Percentiles rank a stretch among this genome's conserved stretches.
These are phyloP conservation scores for Cyclotella choctawhatcheeana DNA, from an alignment of 108 stramenopile genomes.

Conservation along the genomic window DNA sequence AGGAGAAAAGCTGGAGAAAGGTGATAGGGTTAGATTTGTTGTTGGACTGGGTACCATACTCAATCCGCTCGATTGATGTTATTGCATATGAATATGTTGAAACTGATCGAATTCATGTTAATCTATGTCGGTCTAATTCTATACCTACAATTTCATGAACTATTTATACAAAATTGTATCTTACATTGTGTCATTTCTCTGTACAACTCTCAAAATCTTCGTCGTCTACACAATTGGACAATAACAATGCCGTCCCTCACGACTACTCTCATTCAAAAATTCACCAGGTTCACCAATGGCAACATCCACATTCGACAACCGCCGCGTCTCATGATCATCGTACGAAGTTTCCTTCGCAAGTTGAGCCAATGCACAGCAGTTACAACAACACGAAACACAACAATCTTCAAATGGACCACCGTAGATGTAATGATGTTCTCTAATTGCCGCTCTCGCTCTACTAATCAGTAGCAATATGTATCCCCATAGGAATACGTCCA, in stretches of 20 bases:
- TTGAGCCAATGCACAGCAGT: constrained; percentile 24
- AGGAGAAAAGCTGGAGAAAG: neutral
- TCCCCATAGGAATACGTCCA: constrained; percentile 11
- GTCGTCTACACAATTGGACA: constrained; percentile 7
- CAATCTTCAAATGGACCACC: constrained; percentile 23
- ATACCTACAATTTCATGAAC: neutral
- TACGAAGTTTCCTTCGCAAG: constrained; percentile 19
- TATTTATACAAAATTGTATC: neutral
- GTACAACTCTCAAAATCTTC: too few species aligned
- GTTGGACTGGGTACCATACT: too few species aligned
- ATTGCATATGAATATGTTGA: neutral
- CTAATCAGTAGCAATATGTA: constrained; percentile 18
- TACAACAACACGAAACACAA: constrained; percentile 22
- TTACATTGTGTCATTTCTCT: neutral
- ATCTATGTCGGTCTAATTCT: neutral
- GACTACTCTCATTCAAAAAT: constrained; percentile 7
- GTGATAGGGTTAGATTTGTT: too few species aligned
- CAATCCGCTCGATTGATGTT: too few species aligned
- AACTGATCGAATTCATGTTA: neutral
- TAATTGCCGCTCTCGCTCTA: constrained; percentile 23
- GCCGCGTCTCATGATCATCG: neutral
- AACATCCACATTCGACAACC: constrained; percentile 14
- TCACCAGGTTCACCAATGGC: constrained; percentile 4
- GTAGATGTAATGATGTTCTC: constrained; percentile 28
- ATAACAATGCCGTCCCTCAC: neutral